Evolutionary conservation across 495 filamentous ascomycete genomes (phyloP), one percentile per base, ranked within the genome.

Genomic region (Chaetomidium leptoderma): DNA sequence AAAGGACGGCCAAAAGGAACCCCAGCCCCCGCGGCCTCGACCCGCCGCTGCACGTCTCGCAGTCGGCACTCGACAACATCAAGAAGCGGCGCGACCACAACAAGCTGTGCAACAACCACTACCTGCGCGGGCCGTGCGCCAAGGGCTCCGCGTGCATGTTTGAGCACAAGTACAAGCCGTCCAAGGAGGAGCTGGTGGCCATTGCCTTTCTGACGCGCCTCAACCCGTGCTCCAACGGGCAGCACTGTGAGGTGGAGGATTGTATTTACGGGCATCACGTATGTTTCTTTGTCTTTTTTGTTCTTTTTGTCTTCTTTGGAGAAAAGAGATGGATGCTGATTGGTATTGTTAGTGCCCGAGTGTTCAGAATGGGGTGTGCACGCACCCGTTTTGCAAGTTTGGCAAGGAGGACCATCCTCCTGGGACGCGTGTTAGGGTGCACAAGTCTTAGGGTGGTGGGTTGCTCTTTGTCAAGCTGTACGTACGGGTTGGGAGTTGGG

Each of bases 71-170:
- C 53, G 92, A 96, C 60, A 82, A 78, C 52, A 77, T 83, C 62
- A 89, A 87, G 62, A 89, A 89, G 66, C 81, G 89, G 49, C 81
- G 88, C 57, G 88, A 89, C 64, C 77, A 76, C 23, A 73, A 89
- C 63, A 93, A 95, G 66, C 73, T 92, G 24, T 96, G 91, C 81
- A 93, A 93, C 68, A 88, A 90, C 60, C 83, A 91, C 69, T 92
- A 85, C 69, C 75, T 96, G 27, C 81, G 89, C 29, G 82, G 83
- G 2, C 86, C 86, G 43, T 95, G 91, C 65, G 78, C 83, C 33
- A 86, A 84, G 59, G 85, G 83, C 54, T 79, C 84, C 14, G 78
- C 81, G 13, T 96, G 91, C 70, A 81, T 81, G 42, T 90, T 93
- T 65, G 82, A 85, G 55, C 90, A 95, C 71, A 74, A 83, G 35